Evolutionary conservation across 2,329 filamentous ascomycete genomes (phyloP).

Genomic region (Ceratocystis cubensis): DNA sequence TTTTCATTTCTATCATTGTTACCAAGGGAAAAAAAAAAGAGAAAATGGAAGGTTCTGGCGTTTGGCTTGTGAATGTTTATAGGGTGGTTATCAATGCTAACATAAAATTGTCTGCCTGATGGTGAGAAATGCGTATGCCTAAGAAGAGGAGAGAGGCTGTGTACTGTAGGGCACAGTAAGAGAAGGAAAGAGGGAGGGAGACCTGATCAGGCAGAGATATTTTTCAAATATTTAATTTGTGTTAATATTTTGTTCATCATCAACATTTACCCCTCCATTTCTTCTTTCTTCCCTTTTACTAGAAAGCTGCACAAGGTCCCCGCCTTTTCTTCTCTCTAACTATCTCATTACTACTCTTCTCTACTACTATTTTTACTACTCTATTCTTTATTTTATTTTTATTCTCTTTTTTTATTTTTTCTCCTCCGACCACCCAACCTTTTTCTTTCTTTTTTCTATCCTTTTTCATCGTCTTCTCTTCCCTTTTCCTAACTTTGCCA

Average conservation of each 20-base stretch:
- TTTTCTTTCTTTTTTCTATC: slow-evolving; percentile 11
- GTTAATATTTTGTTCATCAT: background rate
- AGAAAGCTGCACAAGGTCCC: slow-evolving; percentile 8
- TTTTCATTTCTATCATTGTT: background rate
- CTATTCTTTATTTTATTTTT: slow-evolving; percentile 19
- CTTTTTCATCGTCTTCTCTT: background rate
- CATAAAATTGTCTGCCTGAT: background rate
- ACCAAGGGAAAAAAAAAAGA: background rate
- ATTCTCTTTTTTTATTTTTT: slow-evolving; percentile 14
- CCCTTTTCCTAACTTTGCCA: background rate
- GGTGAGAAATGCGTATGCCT: too few species aligned
- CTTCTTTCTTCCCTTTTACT: too few species aligned
- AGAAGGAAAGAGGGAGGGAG: too few species aligned
- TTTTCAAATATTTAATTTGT: background rate
- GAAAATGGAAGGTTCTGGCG: slow-evolving; percentile 2
- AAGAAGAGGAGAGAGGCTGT: too few species aligned
- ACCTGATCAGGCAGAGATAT: background rate
- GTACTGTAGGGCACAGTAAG: too few species aligned
- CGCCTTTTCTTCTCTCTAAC: slow-evolving; percentile 6
- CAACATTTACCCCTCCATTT: slow-evolving; percentile 1
- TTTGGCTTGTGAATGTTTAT: background rate
- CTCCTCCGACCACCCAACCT: slow-evolving; percentile 11
- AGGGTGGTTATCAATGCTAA: background rate
- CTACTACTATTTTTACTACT: too few species aligned
- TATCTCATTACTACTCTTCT: background rate